Conservation (phyloP, 306 rosid species). For the Cyamopsis tetragonoloba region DNA sequence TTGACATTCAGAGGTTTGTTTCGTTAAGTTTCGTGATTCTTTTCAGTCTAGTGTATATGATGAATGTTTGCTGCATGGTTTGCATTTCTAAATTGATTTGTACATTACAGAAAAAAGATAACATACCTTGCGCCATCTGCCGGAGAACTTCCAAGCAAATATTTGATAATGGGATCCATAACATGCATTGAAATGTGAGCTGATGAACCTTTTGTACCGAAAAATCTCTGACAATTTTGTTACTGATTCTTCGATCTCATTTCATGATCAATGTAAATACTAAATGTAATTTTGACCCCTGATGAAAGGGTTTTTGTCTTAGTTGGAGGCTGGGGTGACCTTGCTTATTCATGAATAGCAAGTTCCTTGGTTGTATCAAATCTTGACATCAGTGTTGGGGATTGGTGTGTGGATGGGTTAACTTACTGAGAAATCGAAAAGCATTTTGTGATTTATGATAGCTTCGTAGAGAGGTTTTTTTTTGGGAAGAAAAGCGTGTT, state of each 20-base stretch:
- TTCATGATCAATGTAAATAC: slow-evolving; percentile 12
- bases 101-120: slow-evolving; percentile 71
- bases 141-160: slow-evolving; percentile 91
- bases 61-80: slow-evolving; percentile 8
- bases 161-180: slow-evolving; percentile 69
- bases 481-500: too few relatives aligned
- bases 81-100: slow-evolving; percentile 23
- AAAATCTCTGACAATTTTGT: background rate
- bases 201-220: slow-evolving; percentile 6
- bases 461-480: too few relatives aligned
- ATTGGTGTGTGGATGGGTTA: too few relatives aligned
- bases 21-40: background rate
- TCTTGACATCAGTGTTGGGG: background rate
- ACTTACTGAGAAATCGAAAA: too few relatives aligned
- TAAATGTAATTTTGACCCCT: background rate
- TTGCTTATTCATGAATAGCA: background rate
- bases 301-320: background rate
- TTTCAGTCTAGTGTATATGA: background rate
- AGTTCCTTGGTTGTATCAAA: background rate
- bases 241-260: background rate
- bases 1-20: slow-evolving; percentile 82
- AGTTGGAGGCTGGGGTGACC: background rate
- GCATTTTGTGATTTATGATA: too few relatives aligned
- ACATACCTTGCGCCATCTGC: slow-evolving; percentile 85
- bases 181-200: slow-evolving; percentile 83